Base-by-base conservation (phyloP, 2,329 filamentous ascomycete species). In the Penicillium aurantiogriseum region DNA sequence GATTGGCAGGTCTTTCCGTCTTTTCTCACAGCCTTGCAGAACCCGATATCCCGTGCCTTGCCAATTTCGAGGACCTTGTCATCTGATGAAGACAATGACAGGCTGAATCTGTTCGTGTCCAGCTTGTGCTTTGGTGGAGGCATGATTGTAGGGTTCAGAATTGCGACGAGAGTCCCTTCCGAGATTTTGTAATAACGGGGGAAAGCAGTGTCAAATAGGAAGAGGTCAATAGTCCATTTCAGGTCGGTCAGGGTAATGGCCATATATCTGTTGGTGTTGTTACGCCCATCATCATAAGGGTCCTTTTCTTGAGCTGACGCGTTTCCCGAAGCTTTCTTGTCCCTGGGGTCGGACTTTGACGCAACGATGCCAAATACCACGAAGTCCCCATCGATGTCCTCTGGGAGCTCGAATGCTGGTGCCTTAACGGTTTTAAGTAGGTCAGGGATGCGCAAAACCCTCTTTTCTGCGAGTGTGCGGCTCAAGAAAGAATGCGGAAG, bases 31-130 rank as follows among this genome's bases (percentile, higher is more conserved):
- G 87, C 86, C 70, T 92, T 91, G 76, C 94, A 99, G 71, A 89
- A 96, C 1, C 90, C 92, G 2, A 99, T 79, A 74, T 99, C 93
- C 47, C 92, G 83, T 11, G 92, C 86, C 23, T 81, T 85, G 39
- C 95, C 94, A 51, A 99, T 84, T 72, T 99, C 95, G 15, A 99
- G 84, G 36, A 99, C 86, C 0, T 88, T 93, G 69, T 99, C 94
- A 35, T 89, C 89, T 36, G 90, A 91, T 46, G 89, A 93, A 59
- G 89, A 90, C 62, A 99, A 84, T 15, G 91, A 89, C 5, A 99
- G 80, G 49, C 88, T 91, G 76, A 97, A 99, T 33, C 86, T 85
- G 27, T 92, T 92, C 0, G 89, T 93, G 61, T 92, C 90, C 17
- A 85, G 81, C 59, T 86, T 87, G 21, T 87, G 85, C 1, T 85